Evolutionary conservation across 1,284 basidiomycete species (phyloP), one percentile per base, ranked within the genome.

Genomic region (Caloboletus firmus): DNA sequence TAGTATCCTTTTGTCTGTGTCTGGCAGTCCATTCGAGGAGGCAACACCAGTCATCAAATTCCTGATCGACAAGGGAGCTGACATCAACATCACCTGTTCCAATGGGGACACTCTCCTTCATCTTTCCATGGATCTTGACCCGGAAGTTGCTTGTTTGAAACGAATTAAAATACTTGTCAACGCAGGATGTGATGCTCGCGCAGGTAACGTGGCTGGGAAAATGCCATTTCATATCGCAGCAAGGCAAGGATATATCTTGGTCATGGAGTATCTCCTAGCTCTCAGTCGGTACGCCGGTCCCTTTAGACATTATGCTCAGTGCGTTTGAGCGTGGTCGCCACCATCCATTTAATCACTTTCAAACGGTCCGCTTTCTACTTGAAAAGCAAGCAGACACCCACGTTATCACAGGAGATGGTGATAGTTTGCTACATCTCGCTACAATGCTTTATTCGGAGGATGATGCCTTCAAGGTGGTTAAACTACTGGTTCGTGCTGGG

Each of bases 211-310:
- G 13, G 18, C 31, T 7, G 42, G 57, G 0, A 8, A 26, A 20
- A 44, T 40, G 0, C 45, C 43, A 1, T 47, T 55, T 22, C 39
- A 48, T 18, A 0, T 55, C 12, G 56, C 59, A 28, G 41, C 32
- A 24, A 9, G 1, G 5, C 2, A 1, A 2, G 6, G 8, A 15
- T 9, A 20, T 6, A 30, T 43, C 3, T 18, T 13, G 0, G 37
- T 55, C 15, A 46, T 58, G 50, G 45, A 62, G 13, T 40, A 59
- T 24, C 15, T 59, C n/a, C n/a, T n/a, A n/a, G 6, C 15, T 58
- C 26, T 46, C 56, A 4, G 12, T 52, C 2, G 48, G 34, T 2
- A 18, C 30, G 4, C 11, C 49, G 1, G 2, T 39, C n/a, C 57
- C 57, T 3, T 11, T 32, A 1, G 44, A 61, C 28, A 4, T 39